Evolutionary conservation across 108 stramenopile genomes (phyloP).

Genomic region (Aurantiochytrium sp.): DNA sequence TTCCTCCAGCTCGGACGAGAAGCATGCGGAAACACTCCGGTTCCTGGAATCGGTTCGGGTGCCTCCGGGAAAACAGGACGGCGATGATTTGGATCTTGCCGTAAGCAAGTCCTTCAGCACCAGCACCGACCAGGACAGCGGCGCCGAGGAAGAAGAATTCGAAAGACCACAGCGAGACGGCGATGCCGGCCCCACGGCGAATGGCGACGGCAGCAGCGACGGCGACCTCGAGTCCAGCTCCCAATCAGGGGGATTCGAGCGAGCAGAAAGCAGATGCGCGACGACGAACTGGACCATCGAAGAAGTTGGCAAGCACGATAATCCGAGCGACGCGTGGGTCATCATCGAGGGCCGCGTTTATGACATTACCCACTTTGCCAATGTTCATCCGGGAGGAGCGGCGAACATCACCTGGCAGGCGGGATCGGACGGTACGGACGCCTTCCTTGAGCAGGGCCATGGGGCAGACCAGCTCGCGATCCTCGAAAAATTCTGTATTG

Average conservation of each 20-base stretch:
- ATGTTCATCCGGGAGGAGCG: constrained; percentile 92
- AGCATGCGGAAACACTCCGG: too few species aligned
- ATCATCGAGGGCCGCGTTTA: constrained; percentile 95
- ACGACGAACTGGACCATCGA: background rate
- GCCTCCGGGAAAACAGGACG: too few species aligned
- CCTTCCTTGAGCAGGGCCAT: background rate
- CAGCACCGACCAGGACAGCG: too few species aligned
- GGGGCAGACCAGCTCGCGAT: background rate
- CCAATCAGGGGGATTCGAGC: background rate
- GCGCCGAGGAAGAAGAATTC: too few species aligned
- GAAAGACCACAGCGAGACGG: too few species aligned
- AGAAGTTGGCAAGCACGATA: constrained; percentile 83
- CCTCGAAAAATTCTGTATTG: background rate
- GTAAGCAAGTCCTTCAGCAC: too few species aligned
- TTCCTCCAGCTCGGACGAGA: too few species aligned
- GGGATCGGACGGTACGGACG: constrained; percentile 69
- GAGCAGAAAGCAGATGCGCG: background rate
- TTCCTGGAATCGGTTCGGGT: too few species aligned
- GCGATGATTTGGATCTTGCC: too few species aligned
- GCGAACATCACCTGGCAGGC: constrained; percentile 86
- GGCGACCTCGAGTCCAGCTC: background rate
- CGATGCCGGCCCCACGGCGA: too few species aligned
- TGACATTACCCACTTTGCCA: constrained; percentile 87
- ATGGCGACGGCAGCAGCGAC: too few species aligned
- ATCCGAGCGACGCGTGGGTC: constrained; percentile 80